phyloP scores from a whole-genome alignment of 768 basidiomycete species.

The Naganishia vaughanmartiniae region DNA sequence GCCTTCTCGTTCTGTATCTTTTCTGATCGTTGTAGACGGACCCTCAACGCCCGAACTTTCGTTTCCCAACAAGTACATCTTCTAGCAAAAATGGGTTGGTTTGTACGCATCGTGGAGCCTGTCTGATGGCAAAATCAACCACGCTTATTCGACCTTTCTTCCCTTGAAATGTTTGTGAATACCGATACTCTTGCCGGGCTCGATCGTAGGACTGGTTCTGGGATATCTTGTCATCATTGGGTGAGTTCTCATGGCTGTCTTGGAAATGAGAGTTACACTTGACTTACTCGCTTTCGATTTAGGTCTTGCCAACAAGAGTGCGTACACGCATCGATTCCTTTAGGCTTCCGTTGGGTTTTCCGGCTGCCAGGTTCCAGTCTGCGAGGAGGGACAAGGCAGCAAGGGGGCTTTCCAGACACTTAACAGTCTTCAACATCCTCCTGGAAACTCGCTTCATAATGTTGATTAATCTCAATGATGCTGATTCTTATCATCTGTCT shows the following conservation, averaged over 20 bases:
- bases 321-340: conserved; percentile 17
- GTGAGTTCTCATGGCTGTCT: conserved; percentile 56
- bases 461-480: neutral
- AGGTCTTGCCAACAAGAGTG: conserved; percentile 92
- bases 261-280: neutral
- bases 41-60: too few species aligned
- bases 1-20: neutral
- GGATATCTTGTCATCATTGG: conserved; percentile 89
- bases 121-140: neutral
- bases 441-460: too few species aligned
- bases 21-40: neutral
- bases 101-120: neutral
- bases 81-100: conserved; percentile 16
- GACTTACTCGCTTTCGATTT: conserved; percentile 1
- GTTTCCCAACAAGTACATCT: too few species aligned
- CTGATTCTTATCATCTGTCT: conserved; percentile 3
- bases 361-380: too few species aligned
- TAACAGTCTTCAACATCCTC: too few species aligned
- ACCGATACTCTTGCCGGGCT: neutral
- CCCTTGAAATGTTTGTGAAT: neutral
- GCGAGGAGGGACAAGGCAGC: too few species aligned
- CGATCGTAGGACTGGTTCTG: conserved; percentile 78
- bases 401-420: too few species aligned
- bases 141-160: neutral
- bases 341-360: neutral